Evolutionary conservation across 148 eudicot species (phyloP).

Genomic region (Talinum fruticosum): DNA sequence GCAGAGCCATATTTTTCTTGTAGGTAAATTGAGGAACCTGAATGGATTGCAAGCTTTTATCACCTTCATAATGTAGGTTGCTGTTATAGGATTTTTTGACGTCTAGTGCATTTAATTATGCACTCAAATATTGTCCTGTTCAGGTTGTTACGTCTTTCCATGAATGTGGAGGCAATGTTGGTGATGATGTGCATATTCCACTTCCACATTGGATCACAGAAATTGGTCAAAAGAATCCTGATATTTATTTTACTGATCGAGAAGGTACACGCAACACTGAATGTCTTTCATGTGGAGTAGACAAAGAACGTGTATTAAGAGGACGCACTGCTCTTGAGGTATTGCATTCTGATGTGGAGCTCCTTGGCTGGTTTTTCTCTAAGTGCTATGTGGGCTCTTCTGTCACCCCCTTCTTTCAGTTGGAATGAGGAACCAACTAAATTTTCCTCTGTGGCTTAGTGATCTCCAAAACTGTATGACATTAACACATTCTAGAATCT

Average conservation of each 20-base stretch:
- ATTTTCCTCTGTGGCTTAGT: neutral
- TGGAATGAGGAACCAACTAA: neutral
- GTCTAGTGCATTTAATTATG: neutral
- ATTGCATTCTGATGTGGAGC: slow-evolving; percentile 14
- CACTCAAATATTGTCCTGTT: slow-evolving; percentile 6
- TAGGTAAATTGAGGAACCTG: neutral
- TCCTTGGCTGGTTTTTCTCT: neutral
- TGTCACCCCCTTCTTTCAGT: neutral
- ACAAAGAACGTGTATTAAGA: slow-evolving; percentile 74
- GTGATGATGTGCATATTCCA: slow-evolving; percentile 80
- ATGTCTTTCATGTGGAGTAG: slow-evolving; percentile 90
- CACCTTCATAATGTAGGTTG: neutral
- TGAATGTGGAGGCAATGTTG: slow-evolving; percentile 90
- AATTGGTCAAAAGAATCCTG: slow-evolving; percentile 74
- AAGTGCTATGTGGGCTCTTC: neutral
- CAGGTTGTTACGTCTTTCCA: slow-evolving; percentile 95
- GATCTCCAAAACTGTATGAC: neutral
- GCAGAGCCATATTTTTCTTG: neutral
- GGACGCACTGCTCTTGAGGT: slow-evolving; percentile 92
- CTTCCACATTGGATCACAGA: slow-evolving; percentile 83
- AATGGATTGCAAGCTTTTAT: neutral
- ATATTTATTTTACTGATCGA: slow-evolving; percentile 73
- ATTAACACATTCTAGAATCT: neutral
- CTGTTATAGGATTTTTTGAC: neutral
- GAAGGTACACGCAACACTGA: slow-evolving; percentile 65